Evolutionary conservation across 495 filamentous ascomycete species (phyloP), one percentile per base, ranked within the genome.

Genomic region (Penicillium angulare): DNA sequence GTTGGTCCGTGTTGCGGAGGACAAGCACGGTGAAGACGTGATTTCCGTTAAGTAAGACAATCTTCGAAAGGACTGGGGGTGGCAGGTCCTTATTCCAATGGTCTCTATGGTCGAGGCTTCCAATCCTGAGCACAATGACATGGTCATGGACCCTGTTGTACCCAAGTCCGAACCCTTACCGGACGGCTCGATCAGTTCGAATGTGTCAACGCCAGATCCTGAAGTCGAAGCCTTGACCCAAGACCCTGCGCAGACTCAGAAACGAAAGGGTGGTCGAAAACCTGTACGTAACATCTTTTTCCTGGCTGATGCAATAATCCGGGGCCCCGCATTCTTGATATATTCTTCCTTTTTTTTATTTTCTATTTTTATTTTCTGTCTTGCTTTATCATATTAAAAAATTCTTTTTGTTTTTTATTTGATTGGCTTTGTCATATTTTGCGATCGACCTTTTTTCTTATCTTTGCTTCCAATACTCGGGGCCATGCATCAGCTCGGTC

Each of bases 211-310:
- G 3, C 82, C 81, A 8, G 83, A 86, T 55, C 72, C 74, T 2
- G 84, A 86, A 47, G 71, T 67, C n/a, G 81, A 79, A 51, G 67
- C 72, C 18, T 69, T 79, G 57, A 76, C 66, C 3, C 82, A 83
- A 57, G 82, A 86, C 58, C 64, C 75, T 27, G 72, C 77, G 43
- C 79, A 80, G 64, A 79, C 78, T 48, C 87, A 88, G 66, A 98
- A 97, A 77, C 83, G 95, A 60, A 98, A 98, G 74, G 93, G 93
- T 64, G 93, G 93, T 33, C 82, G 93, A 52, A 98, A 98, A 73
- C 93, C 93, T 61, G 93, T 98, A 84, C 65, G 88, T 84, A 52
- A 59, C 52, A 43, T 39, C 17, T 50, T 34, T 44, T 43, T 18
- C 16, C 40, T 35, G 5, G 17, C 24, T 40, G 45, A 49, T 55